Evolutionary conservation across 2,329 filamentous ascomycete genomes (phyloP).

Genomic region (Truncatella angustata): DNA sequence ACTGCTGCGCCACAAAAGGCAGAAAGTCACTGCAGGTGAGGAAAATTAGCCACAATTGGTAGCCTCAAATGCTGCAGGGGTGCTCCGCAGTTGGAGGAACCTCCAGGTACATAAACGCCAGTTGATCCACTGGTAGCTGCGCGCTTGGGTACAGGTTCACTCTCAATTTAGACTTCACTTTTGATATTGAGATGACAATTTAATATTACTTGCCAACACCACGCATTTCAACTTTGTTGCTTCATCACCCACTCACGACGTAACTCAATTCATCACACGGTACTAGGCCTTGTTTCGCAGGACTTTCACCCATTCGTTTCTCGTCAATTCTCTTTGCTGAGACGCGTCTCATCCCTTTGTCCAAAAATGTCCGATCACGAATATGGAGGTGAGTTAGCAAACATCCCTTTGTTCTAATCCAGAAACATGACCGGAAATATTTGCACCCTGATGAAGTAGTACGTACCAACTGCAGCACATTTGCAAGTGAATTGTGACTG

Average conservation of each 20-base stretch:
- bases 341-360: no score
- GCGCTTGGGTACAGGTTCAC: background rate
- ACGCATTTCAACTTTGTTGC: no score
- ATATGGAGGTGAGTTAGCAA: slow-evolving; percentile 53
- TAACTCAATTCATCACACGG: no score
- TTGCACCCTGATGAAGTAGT: no score
- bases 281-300: no score
- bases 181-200: slow-evolving; percentile 1
- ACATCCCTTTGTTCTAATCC: background rate
- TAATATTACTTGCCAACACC: no score
- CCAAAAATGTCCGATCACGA: slow-evolving; percentile 63
- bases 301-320: no score
- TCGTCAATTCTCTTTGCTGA: no score
- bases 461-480: no score
- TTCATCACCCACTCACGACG: no score
- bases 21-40: background rate
- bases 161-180: background rate
- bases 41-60: background rate
- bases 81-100: background rate
- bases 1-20: slow-evolving; percentile 9
- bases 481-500: no score
- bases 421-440: no score
- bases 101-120: slow-evolving; percentile 10
- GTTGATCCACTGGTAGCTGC: slow-evolving; percentile 9
- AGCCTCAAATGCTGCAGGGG: background rate